A percentile compares a stretch with the other conserved stretches of the same genome.
These are phyloP conservation scores for Phaeodactylum tricornutum DNA, from an alignment of 108 stramenopile species.

Conservation along the genomic window DNA sequence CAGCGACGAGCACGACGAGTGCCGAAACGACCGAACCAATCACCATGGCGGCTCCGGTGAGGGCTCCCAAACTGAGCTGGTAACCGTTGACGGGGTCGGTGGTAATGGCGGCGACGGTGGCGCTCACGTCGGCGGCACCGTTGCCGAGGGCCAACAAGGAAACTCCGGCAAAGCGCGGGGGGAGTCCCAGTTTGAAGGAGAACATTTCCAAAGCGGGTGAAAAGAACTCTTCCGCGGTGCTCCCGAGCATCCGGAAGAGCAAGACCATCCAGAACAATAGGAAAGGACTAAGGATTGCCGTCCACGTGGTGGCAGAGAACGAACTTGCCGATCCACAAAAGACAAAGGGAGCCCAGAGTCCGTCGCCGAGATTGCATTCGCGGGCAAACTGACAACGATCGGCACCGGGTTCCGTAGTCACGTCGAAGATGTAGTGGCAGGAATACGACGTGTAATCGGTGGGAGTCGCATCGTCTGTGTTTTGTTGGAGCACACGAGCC, in stretches of 20 bases:
- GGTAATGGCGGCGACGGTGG: conserved; percentile 78
- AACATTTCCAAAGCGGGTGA: conserved; percentile 88
- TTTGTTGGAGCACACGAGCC: not conserved
- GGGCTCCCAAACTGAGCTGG: conserved; percentile 73
- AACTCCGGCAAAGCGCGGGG: conserved; percentile 94
- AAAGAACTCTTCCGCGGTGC: conserved; percentile 95
- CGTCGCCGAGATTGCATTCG: conserved; percentile 59
- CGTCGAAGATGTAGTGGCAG: conserved; percentile 28
- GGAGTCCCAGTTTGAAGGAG: conserved; percentile 64
- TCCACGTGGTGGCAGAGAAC: conserved; percentile 22
- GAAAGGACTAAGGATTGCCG: conserved; percentile 41
- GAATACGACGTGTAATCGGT: conserved; percentile 27
- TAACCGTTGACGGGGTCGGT: conserved; percentile 71
- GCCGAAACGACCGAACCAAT: conserved; percentile 79
- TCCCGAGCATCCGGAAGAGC: conserved; percentile 82
- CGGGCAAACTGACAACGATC: conserved; percentile 61
- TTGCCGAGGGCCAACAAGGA: conserved; percentile 94
- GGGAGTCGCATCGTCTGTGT: not conserved
- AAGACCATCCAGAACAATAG: conserved; percentile 58
- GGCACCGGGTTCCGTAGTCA: conserved; percentile 20
- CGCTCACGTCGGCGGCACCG: conserved; percentile 93
- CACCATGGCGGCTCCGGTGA: conserved; percentile 93
- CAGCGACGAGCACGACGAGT: conserved; percentile 58
- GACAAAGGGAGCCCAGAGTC: conserved; percentile 52
- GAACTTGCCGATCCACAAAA: conserved; percentile 45